phyloP scores from a whole-genome alignment of 108 stramenopile genomes.

The Cyclostephanos tholiformis region DNA sequence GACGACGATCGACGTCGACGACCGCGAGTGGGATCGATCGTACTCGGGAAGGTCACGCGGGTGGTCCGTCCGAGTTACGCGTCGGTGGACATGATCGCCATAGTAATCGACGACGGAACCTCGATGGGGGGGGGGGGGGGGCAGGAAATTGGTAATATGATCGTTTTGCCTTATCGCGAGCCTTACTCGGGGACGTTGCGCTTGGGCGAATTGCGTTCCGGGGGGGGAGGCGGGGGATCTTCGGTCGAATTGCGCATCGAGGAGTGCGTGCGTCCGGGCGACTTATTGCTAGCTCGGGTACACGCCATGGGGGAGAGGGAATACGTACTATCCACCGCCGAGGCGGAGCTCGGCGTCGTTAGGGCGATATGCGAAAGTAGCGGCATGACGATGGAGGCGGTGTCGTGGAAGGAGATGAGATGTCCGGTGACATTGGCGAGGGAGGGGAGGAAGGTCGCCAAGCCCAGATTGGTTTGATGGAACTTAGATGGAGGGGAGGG shows the following conservation, averaged over 20 bases:
- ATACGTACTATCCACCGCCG: conserved; percentile 85
- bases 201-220: conserved; percentile 71
- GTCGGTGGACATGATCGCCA: conserved; percentile 67
- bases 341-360: conserved; percentile 88
- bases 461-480: conserved; percentile 51
- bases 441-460: conserved; percentile 90
- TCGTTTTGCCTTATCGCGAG: conserved; percentile 34
- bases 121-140: too few relatives aligned
- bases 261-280: conserved; percentile 80
- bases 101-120: conserved; percentile 22
- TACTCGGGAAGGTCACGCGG: conserved; percentile 68
- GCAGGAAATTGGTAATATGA: too few relatives aligned
- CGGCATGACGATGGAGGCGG: conserved; percentile 72
- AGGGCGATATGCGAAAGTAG: conserved; percentile 64
- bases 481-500: background rate
- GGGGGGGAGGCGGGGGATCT: background rate
- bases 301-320: conserved; percentile 80
- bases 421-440: conserved; percentile 74
- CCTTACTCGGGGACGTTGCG: conserved; percentile 55
- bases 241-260: conserved; percentile 65
- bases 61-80: conserved; percentile 64
- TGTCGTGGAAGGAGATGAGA: conserved; percentile 93
- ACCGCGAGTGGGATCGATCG: conserved; percentile 55
- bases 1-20: conserved; percentile 3
- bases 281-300: conserved; percentile 79